Evolutionary conservation across 768 basidiomycete genomes (phyloP).

Genomic region (Dioszegia aurantiaca): DNA sequence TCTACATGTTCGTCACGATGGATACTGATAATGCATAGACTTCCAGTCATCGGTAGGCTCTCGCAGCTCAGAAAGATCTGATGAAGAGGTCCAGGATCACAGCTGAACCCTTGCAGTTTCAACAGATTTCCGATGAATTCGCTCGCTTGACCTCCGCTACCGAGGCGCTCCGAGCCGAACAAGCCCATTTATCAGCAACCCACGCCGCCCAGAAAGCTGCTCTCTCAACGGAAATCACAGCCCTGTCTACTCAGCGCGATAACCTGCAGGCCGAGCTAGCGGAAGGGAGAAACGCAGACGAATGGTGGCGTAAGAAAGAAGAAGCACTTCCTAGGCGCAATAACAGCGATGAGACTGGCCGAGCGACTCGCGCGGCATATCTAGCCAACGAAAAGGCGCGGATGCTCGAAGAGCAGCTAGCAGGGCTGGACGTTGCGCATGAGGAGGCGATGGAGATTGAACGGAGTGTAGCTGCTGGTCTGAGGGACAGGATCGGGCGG

Average conservation of each 20-base stretch:
- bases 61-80: no score
- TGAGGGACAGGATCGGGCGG: conserved; percentile 38
- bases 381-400: conserved; percentile 18
- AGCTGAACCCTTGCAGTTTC: conserved; percentile 1
- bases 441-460: conserved; percentile 23
- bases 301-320: conserved; percentile 19
- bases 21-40: not conserved
- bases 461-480: conserved; percentile 24
- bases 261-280: conserved; percentile 7
- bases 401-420: conserved; percentile 7
- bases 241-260: conserved; percentile 20
- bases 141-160: conserved; percentile 16
- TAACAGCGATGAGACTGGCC: conserved; percentile 20
- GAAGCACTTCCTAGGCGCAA: not conserved
- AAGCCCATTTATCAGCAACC: conserved; percentile 13
- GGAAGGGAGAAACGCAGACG: conserved; percentile 3
- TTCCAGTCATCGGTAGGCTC: not conserved
- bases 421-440: conserved; percentile 9
- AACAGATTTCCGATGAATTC: not conserved
- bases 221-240: conserved; percentile 17
- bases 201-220: not conserved
- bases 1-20: no score
- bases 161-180: conserved; percentile 13
- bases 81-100: no score
- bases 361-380: conserved; percentile 24